A percentile compares a stretch with the other conserved stretches of the same genome.
Conservation (phyloP, 345 rosid species). For the Fremontodendron californicum region DNA sequence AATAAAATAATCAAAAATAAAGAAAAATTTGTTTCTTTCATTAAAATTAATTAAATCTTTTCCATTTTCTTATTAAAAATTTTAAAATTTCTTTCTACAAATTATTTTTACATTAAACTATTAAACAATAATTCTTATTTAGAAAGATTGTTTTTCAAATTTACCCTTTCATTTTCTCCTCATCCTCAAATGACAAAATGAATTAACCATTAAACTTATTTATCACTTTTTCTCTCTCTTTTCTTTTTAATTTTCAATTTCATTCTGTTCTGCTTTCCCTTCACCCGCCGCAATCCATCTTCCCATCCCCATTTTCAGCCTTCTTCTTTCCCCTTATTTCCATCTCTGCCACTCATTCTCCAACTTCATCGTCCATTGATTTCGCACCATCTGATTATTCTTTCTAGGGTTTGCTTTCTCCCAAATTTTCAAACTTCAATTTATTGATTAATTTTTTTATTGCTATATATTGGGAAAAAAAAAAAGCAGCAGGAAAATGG, state of each 20-base stretch:
- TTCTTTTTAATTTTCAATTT: neutral
- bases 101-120: too few relatives aligned
- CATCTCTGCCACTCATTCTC: neutral
- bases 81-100: too few relatives aligned
- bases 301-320: neutral
- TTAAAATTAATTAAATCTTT: too few relatives aligned
- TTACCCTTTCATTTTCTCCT: too few relatives aligned
- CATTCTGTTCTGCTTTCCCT: neutral
- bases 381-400: neutral
- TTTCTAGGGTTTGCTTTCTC: conserved; percentile 14
- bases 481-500: conserved; percentile 24
- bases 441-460: neutral
- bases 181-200: too few relatives aligned
- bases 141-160: too few relatives aligned
- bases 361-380: neutral
- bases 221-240: neutral
- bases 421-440: neutral
- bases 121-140: too few relatives aligned
- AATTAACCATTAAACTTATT: too few relatives aligned
- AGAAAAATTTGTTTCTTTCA: too few relatives aligned
- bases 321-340: neutral
- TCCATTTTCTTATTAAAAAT: too few relatives aligned
- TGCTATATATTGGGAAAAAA: neutral
- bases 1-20: too few relatives aligned
- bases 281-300: neutral